phyloP scores from a whole-genome alignment of 2,329 filamentous ascomycete genomes.

The Blastomyces gilchristii region DNA sequence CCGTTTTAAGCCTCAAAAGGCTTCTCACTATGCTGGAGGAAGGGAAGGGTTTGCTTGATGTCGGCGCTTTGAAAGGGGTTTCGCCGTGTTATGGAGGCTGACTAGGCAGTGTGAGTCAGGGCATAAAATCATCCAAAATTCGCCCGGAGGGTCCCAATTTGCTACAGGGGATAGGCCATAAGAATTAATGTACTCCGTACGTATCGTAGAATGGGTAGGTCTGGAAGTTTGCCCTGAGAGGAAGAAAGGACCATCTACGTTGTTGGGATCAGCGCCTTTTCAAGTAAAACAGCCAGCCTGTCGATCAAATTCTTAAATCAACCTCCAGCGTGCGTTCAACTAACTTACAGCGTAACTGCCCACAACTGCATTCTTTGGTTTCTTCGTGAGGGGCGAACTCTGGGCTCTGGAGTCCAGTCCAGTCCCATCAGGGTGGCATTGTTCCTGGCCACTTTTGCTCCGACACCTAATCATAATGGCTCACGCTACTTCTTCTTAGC shows the following conservation, averaged over 20 bases:
- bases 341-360: neutral
- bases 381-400: neutral
- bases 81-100: neutral
- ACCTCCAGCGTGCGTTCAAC: neutral
- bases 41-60: neutral
- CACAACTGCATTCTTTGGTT: neutral
- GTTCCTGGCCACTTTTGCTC: neutral
- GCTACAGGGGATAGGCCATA: neutral
- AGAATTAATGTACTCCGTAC: too few relatives aligned
- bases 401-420: neutral
- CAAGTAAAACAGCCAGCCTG: neutral
- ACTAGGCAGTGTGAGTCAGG: neutral
- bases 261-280: neutral
- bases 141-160: neutral
- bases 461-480: neutral
- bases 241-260: neutral
- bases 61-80: neutral
- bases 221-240: neutral
- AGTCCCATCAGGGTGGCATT: neutral
- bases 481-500: neutral
- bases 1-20: neutral
- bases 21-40: too few relatives aligned
- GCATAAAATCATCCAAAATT: neutral
- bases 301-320: slow-evolving; percentile 3
- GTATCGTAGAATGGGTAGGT: too few relatives aligned